Evolutionary conservation across 2,329 filamentous ascomycete species (phyloP), one percentile per base, ranked within the genome.

Genomic region (Nannizzia gypsea): DNA sequence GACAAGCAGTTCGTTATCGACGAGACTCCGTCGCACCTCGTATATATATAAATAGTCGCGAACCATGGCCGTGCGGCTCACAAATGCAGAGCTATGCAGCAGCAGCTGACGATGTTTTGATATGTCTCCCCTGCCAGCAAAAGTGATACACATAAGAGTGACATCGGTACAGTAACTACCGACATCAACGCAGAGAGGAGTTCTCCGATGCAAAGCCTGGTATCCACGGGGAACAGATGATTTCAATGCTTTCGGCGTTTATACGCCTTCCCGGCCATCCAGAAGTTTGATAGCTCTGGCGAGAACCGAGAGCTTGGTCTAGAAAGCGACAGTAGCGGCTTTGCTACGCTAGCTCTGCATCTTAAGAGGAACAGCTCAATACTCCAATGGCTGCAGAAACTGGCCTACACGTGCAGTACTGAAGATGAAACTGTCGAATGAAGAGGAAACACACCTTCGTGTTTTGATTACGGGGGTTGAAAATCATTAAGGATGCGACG

Each of bases 391-490:
- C 26, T 11, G 22, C 46, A n/a, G 9, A n/a, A 52, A 52, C 22
- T 22, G 22, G 46, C 11, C 15, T 4, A 52, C 46, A 52, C 46
- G 46, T 52, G 46, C 22, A 52, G 46, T 2, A 22, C 22, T 15
- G 17, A 28, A 52, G 46, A 13, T 52, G 46, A 52, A 52, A 52
- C 46, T 28, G 46, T 52, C 46, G 46, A 52, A 52, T 52, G 26
- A 22, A 13, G 9, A 52, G 46, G 46, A 52, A 52, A 31, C 46
- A 48, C 44, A 48, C 44, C 22, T 48, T 48, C 31, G 31, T 34
- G 44, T 48, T n/a, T 48, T 48, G 44, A 48, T 48, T 28, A 52
- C 15, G 38, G 38, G n/a, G 38, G 38, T 15, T 2, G n/a, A 17
- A 13, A 42, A 34, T 34, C 9, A 34, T 11, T 34, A 34, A 34